Conservation (phyloP, 305 asterid genomes). For the Withania somnifera region DNA sequence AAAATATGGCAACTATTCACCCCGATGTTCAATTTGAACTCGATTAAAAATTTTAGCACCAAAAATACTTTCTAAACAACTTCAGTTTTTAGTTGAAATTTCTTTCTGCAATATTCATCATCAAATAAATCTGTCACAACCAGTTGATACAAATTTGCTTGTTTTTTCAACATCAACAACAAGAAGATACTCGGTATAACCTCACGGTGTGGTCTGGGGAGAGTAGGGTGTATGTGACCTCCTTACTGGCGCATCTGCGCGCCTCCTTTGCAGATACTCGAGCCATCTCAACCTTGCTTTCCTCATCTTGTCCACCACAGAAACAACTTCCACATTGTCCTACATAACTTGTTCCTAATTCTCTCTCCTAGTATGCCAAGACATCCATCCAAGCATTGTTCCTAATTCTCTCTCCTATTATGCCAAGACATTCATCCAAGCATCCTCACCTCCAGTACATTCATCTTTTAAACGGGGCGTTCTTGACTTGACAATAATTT, state of each 20-base stretch:
- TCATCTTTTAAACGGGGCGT: no score
- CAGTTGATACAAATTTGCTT: not conserved
- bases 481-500: not conserved
- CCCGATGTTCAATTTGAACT: not conserved
- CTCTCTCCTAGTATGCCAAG: no score
- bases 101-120: not conserved
- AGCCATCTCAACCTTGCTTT: no score
- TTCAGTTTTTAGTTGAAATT: not conserved
- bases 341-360: no score
- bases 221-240: not conserved
- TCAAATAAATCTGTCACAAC: not conserved
- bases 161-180: not conserved
- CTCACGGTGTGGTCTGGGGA: not conserved
- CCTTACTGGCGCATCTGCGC: no score
- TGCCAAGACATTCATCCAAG: no score
- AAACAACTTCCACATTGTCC: no score
- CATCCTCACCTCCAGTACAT: no score
- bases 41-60: not conserved
- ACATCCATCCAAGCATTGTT: no score
- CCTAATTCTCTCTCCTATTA: no score
- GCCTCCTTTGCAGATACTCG: no score
- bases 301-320: no score
- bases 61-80: not conserved
- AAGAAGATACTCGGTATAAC: not conserved
- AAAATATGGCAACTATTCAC: not conserved